Evolutionary conservation across 176 grass and related monocot species (phyloP).

Genomic region (Zizania latifolia): DNA sequence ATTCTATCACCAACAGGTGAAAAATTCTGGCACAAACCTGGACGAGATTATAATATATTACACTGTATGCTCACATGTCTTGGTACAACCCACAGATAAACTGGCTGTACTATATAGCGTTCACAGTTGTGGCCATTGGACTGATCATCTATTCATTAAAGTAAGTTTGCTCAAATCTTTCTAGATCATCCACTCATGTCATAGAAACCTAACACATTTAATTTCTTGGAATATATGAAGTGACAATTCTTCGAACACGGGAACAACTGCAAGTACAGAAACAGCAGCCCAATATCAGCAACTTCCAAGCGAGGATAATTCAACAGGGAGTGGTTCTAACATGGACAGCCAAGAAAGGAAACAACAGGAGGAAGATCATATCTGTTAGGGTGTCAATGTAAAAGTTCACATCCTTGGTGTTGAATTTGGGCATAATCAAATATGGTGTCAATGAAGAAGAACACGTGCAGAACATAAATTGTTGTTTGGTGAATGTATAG

Average conservation of each 20-base stretch:
- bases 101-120: slow-evolving; percentile 53
- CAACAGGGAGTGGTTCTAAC: background rate
- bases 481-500: background rate
- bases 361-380: slow-evolving; percentile 24
- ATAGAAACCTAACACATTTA: slow-evolving; percentile 3
- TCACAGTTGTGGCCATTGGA: slow-evolving; percentile 42
- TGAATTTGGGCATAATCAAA: background rate
- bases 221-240: slow-evolving; percentile 20
- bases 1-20: slow-evolving; percentile 49
- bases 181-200: background rate
- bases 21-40: background rate
- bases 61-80: slow-evolving; percentile 18
- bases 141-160: slow-evolving; percentile 46
- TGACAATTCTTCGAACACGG: slow-evolving; percentile 23
- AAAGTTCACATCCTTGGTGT: background rate
- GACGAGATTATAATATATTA: slow-evolving; percentile 4
- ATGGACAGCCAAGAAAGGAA: slow-evolving; percentile 21
- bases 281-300: slow-evolving; percentile 21
- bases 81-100: slow-evolving; percentile 33
- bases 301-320: slow-evolving; percentile 20
- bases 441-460: background rate
- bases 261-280: background rate
- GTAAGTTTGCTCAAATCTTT: slow-evolving; percentile 24
- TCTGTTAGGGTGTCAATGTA: slow-evolving; percentile 25
- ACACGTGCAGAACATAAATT: background rate